Conservation (phyloP, 2,329 filamentous ascomycete genomes). For the Cercospora sesami region DNA sequence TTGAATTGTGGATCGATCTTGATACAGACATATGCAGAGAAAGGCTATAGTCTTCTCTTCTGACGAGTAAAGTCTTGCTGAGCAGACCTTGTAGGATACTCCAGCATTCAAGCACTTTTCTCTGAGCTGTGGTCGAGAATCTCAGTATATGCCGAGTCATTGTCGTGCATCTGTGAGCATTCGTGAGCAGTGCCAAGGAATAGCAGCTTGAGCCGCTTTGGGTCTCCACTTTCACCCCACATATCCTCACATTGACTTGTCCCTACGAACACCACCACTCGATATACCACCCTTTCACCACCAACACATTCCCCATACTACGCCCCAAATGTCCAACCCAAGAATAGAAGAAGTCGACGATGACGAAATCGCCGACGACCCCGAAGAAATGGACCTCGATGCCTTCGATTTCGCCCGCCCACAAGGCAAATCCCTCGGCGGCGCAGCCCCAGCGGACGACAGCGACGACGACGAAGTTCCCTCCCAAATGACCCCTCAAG, state of each 20-base stretch:
- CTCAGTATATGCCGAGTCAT: background rate
- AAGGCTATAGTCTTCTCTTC: background rate
- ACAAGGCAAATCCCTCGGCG: conserved; percentile 28
- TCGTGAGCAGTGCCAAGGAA: background rate
- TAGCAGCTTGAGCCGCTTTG: background rate
- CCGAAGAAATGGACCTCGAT: conserved; percentile 82
- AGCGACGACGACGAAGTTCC: conserved; percentile 23
- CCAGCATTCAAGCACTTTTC: background rate
- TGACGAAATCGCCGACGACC: conserved; percentile 66
- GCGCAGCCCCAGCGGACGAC: conserved; percentile 18
- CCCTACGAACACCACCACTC: background rate
- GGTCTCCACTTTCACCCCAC: conserved; percentile 1
- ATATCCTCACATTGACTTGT: background rate
- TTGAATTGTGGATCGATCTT: conserved; percentile 2
- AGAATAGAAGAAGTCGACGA: conserved; percentile 91
- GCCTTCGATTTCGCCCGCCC: conserved; percentile 52
- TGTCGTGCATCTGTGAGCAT: background rate
- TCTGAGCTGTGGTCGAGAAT: background rate
- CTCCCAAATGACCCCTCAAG: conserved; percentile 27
- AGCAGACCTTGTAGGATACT: background rate
- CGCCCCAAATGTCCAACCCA: conserved; percentile 69
- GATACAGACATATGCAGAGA: conserved; percentile 13
- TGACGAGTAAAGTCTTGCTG: background rate
- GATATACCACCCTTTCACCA: background rate
- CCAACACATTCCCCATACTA: background rate